Base-by-base conservation (phyloP, 2,329 filamentous ascomycete genomes). In the Trichoderma koningii region DNA sequence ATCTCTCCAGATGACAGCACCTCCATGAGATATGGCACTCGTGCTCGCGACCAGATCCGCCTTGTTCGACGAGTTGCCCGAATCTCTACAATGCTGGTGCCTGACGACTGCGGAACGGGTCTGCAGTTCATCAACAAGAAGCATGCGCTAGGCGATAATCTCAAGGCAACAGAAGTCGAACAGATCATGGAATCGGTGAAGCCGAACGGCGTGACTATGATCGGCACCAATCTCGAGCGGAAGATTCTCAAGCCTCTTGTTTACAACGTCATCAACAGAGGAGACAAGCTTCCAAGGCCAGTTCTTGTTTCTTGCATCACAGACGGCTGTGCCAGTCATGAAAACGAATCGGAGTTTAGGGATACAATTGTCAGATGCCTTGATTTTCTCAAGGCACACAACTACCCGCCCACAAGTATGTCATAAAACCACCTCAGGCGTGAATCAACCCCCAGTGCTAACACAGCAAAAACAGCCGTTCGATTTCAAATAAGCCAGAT, bases 401-500 rank as follows among this genome's bases (percentile, higher is more conserved):
- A 23, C 2, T 63, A 66, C 42, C 52, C 48, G n/a, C 10, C 15
- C 1, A 38, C 34, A 14, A 14, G 34, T 38, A 14, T 14, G 34
- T 34, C 10, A 12, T n/a, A 3, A 9, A 12, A 12, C 10, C 30
- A 38, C 14, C 34, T 38, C 21, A 55, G 19, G 47, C 60, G 42
- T 19, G 45, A 17, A 17, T 38, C 14, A 34, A 0, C 9, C 21
- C 19, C 7, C 6, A 6, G 4, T 17, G 2, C 55, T 57, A 26
- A 57, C 19, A 3, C 19, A 3, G 3, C 17, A 0, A 7, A 21
- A 6, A 23, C 9, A 66, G 65, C 47, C 10, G 26, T 66, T 23
- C 53, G 47, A 5, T 66, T 66, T 26, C 65, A 66, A 34, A 44
- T 66, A 7, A 55, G 59, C 3, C 65, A 66, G 19, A 53, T 66